Percentiles rank a stretch among this genome's conserved stretches.
phyloP scores from a whole-genome alignment of 441 rosid genomes.

The Francoa sonchifolia region DNA sequence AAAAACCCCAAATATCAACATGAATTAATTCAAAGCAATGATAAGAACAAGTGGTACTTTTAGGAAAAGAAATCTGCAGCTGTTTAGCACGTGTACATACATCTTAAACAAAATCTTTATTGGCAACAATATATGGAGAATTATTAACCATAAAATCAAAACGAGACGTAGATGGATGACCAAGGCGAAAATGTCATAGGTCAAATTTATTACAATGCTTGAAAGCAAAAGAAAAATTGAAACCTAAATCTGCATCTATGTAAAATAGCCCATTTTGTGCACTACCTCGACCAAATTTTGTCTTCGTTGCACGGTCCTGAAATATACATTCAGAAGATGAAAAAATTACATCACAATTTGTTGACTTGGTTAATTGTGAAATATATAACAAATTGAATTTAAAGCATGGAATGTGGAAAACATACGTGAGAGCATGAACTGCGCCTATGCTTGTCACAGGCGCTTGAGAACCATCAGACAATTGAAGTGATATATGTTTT shows the following conservation, averaged over 20 bases:
- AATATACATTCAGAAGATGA: neutral
- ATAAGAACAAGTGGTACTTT: neutral
- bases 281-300: neutral
- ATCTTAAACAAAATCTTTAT: neutral
- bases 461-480: neutral
- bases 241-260: neutral
- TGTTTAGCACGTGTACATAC: neutral
- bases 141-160: neutral
- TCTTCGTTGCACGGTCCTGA: neutral
- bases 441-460: neutral
- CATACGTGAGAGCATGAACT: neutral
- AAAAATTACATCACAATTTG: neutral
- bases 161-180: neutral
- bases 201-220: neutral
- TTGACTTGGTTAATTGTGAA: neutral
- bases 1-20: constrained; percentile 3
- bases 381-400: neutral
- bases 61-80: neutral
- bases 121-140: neutral
- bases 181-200: constrained; percentile 1
- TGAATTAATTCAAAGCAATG: neutral
- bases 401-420: neutral
- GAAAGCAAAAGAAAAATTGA: neutral
- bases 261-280: neutral
- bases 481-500: neutral